These are phyloP conservation scores for Aspergillus steynii DNA, from an alignment of 495 filamentous ascomycete genomes.

Conservation along the genomic window DNA sequence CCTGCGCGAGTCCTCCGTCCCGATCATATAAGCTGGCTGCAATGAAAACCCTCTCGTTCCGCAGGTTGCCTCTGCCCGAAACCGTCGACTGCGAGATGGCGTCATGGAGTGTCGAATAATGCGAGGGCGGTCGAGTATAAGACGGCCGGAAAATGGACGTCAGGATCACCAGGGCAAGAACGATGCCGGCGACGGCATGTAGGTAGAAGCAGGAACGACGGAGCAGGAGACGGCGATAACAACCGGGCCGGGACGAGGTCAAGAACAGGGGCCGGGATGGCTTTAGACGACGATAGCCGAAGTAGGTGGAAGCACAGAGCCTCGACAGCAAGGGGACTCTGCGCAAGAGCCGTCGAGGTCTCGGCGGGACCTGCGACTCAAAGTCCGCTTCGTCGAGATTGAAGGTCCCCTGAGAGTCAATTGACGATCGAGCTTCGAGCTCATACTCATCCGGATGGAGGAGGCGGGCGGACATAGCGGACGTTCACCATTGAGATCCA, in stretches of 20 bases:
- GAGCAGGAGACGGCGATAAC: conserved; percentile 44
- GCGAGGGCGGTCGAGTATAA: conserved; percentile 55
- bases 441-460: conserved; percentile 50
- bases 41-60: conserved; percentile 71
- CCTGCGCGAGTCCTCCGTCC: conserved; percentile 55
- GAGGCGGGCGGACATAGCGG: conserved; percentile 43
- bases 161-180: conserved; percentile 57
- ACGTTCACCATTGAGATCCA: conserved; percentile 10
- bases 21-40: conserved; percentile 72
- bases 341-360: conserved; percentile 24
- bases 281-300: conserved; percentile 38
- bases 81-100: conserved; percentile 33
- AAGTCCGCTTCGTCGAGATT: conserved; percentile 53
- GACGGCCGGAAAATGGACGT: conserved; percentile 59
- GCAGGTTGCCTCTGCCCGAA: conserved; percentile 60
- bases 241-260: conserved; percentile 27
- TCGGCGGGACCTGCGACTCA: conserved; percentile 42
- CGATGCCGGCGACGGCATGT: conserved; percentile 62
- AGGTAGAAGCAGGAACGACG: conserved; percentile 67
- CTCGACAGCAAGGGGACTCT: conserved; percentile 30
- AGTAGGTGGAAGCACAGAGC: conserved; percentile 28
- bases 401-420: conserved; percentile 48
- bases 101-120: conserved; percentile 47
- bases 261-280: conserved; percentile 29
- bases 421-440: conserved; percentile 43